A percentile compares a stretch with the other conserved stretches of the same genome.
Evolutionary conservation across 2,329 filamentous ascomycete species (phyloP).

Genomic region (Mollisia scopiformis): DNA sequence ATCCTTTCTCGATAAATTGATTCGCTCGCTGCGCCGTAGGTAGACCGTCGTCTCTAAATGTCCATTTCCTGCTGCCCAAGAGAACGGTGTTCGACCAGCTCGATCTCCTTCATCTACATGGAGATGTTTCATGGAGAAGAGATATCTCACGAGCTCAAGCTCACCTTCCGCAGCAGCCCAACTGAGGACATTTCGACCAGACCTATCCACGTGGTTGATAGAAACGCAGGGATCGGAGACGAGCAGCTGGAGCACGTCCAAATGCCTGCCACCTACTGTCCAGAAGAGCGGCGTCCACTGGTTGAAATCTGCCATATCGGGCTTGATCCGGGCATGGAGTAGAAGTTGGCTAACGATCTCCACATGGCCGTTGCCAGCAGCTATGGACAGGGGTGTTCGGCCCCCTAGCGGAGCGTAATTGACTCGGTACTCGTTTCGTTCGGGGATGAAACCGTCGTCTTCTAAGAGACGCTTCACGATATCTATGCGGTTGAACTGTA

Average conservation of each 20-base stretch:
- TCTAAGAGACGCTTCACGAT: constrained; percentile 33
- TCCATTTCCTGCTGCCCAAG: constrained; percentile 36
- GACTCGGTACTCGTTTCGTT: constrained; percentile 22
- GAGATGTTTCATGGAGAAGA: constrained; percentile 32
- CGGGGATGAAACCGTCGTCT: constrained; percentile 21
- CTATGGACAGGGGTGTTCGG: constrained; percentile 39
- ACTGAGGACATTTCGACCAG: constrained; percentile 38
- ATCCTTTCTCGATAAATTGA: too few species aligned
- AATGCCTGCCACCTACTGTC: constrained; percentile 34
- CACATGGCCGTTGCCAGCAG: constrained; percentile 36
- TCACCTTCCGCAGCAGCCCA: constrained; percentile 39
- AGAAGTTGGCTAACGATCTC: constrained; percentile 36
- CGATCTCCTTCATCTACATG: constrained; percentile 35
- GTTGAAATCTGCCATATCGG: constrained; percentile 31
- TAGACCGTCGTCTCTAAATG: constrained; percentile 28
- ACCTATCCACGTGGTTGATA: constrained; percentile 37
- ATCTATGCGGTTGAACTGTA: constrained; percentile 34
- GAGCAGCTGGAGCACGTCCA: constrained; percentile 30
- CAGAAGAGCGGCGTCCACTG: constrained; percentile 39
- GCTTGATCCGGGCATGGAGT: constrained; percentile 18
- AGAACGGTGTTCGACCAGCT: constrained; percentile 38
- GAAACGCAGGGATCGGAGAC: constrained; percentile 28
- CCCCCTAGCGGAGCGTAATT: constrained; percentile 28
- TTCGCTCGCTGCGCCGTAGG: constrained; percentile 30
- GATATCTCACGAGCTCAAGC: constrained; percentile 25